Percentiles rank a stretch among this genome's conserved stretches.
Conservation (phyloP, 805 yeast species). For the Cyberlindnera maritima region DNA sequence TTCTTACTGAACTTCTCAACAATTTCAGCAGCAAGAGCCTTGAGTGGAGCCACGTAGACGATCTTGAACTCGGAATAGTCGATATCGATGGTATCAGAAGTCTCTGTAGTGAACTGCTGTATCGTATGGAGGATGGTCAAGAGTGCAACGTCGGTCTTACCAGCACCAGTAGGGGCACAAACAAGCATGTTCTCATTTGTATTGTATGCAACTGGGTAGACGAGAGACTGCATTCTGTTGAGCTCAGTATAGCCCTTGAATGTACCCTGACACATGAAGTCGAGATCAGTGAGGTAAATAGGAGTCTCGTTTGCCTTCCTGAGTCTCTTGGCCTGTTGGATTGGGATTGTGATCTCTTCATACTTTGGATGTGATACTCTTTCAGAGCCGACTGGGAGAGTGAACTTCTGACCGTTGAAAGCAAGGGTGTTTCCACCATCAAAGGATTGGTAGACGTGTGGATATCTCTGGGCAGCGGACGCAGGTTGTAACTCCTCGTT, state of each 20-base stretch:
- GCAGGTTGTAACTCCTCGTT: slow-evolving; percentile 48
- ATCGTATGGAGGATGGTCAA: slow-evolving; percentile 77
- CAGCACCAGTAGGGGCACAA: slow-evolving; percentile 98
- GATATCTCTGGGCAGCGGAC: slow-evolving; percentile 53
- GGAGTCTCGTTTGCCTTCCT: slow-evolving; percentile 42
- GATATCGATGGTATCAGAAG: slow-evolving; percentile 54
- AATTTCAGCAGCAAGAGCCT: slow-evolving; percentile 95
- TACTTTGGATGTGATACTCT: slow-evolving; percentile 56
- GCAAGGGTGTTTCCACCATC: slow-evolving; percentile 70
- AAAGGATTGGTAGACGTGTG: slow-evolving; percentile 79
- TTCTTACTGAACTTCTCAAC: slow-evolving; percentile 83
- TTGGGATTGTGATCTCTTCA: slow-evolving; percentile 86
- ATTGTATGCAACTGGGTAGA: slow-evolving; percentile 87
- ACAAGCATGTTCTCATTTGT: slow-evolving; percentile 94
- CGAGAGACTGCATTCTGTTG: slow-evolving; percentile 87
- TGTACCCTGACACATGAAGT: slow-evolving; percentile 77
- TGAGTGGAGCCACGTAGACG: slow-evolving; percentile 89
- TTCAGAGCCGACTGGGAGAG: slow-evolving; percentile 79
- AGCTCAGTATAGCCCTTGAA: slow-evolving; percentile 74
- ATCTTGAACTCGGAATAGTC: slow-evolving; percentile 85
- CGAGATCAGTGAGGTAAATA: slow-evolving; percentile 61
- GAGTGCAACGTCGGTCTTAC: slow-evolving; percentile 92
- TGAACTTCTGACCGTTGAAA: slow-evolving; percentile 74
- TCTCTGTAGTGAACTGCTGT: slow-evolving; percentile 61
- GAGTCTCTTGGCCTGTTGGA: slow-evolving; percentile 48